A percentile compares a stretch with the other conserved stretches of the same genome.
These are phyloP conservation scores for Candolleomyces eurysporus DNA, from an alignment of 768 basidiomycete species.

Conservation along the genomic window DNA sequence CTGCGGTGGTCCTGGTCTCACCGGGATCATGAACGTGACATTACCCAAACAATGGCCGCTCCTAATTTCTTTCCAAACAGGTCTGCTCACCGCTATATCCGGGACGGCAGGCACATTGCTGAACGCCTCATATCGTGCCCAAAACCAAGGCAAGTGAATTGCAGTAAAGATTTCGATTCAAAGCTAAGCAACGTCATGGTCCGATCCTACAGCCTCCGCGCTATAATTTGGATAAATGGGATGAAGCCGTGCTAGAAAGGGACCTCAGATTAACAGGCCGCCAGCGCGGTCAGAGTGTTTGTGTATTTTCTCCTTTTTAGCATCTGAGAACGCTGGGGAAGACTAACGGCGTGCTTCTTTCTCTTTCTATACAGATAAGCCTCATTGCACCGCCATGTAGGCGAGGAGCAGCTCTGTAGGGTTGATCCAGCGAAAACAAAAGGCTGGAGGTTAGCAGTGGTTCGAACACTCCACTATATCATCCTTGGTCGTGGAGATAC, in stretches of 20 bases:
- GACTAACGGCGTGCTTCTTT: background rate
- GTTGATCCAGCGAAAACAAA: too few species aligned
- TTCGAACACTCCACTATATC: too few species aligned
- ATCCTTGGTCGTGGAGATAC: too few species aligned
- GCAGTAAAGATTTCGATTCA: background rate
- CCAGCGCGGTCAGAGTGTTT: conserved; percentile 79
- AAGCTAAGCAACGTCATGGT: background rate
- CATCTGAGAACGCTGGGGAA: background rate
- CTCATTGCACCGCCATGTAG: conserved; percentile 56
- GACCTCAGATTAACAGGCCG: conserved; percentile 88
- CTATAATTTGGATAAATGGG: conserved; percentile 87
- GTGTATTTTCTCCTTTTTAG: conserved; percentile 25
- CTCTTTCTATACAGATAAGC: too few species aligned
- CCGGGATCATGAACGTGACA: too few species aligned
- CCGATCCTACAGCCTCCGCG: conserved; percentile 63
- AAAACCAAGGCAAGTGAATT: conserved; percentile 80
- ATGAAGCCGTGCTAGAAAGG: conserved; percentile 93
- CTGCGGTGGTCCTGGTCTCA: too few species aligned
- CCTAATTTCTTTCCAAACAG: conserved; percentile 33
- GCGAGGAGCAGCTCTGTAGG: too few species aligned
- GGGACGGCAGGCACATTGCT: conserved; percentile 87
- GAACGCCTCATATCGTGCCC: conserved; percentile 70
- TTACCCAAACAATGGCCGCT: too few species aligned
- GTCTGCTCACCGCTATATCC: conserved; percentile 84
- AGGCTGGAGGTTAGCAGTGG: too few species aligned